Base-by-base conservation (phyloP, 306 rosid species). In the Albizia julibrissin region DNA sequence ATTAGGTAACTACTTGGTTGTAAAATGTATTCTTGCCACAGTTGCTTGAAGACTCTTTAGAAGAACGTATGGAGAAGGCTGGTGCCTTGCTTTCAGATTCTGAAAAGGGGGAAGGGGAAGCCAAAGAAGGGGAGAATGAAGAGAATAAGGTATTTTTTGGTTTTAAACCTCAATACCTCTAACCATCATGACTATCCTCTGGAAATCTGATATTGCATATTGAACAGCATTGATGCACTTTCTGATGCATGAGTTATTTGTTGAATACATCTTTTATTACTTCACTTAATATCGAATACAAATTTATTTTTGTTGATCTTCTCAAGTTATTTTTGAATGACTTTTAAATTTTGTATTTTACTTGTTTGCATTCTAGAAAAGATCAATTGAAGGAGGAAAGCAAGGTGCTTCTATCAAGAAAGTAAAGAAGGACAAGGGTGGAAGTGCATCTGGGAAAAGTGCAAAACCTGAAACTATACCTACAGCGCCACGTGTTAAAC, bases 41-140 rank as follows among this genome's bases (percentile, higher is more conserved):
- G 99, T 85, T 93, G 90, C 98, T 96, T 49, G 97, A 96, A 90
- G 98, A 93, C 85, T 91, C 97, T 68, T 84, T 96, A 12, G 97
- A 96, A 84, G 98, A 93, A 67, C 88, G 97, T 85, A 82, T 87
- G 86, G 99, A 93, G 84, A 96, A 93, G 91, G 84, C 90, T 4
- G 97, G 89, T 73, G 87, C 83, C 75, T 88, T 92, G 84, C 83
- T 90, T 87, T 90, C 93, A 42, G 98, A 96, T 88, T 87, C 97
- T 82, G 99, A 95, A 79, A 93, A 87, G 81, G 93, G 88, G 39
- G 99, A 95, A 18, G 99, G 96, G 49, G 98, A 93, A 86, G 80
- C 84, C 54, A 95, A 93, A 87, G 98, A 95, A 64, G 93, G 89
- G 69, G 99, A 93, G 33, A 78, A 80, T 74, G 98, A 93, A 47